Conservation (phyloP, 2,329 filamentous ascomycete species). For the Ophidiomyces ophidiicola region DNA sequence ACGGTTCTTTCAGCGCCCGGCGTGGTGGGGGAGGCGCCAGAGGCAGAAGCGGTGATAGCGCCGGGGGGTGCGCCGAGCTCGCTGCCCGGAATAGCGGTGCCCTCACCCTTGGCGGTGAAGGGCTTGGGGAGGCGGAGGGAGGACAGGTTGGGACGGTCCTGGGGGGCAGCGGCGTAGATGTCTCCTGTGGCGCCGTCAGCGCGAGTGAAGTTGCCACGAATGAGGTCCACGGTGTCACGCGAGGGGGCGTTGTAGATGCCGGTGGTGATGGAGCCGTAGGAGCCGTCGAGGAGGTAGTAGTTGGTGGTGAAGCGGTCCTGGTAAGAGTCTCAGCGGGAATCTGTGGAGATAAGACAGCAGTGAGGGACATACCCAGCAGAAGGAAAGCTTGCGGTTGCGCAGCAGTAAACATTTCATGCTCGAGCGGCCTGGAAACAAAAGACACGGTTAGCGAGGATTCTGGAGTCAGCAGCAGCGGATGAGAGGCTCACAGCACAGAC, state of each 20-base stretch:
- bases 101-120: constrained; percentile 35
- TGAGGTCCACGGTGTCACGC: constrained; percentile 32
- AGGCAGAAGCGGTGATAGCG: constrained; percentile 7
- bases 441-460: too few relatives aligned
- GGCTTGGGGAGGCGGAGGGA: constrained; percentile 10
- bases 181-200: constrained; percentile 31
- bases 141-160: constrained; percentile 33
- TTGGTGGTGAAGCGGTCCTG: constrained; percentile 42
- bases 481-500: constrained; percentile 9
- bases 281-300: constrained; percentile 37
- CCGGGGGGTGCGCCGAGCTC: constrained; percentile 26
- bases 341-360: neutral
- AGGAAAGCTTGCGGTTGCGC: constrained; percentile 31
- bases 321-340: neutral
- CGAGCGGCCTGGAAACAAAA: constrained; percentile 7
- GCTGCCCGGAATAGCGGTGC: constrained; percentile 35
- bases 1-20: constrained; percentile 1
- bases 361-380: constrained; percentile 33
- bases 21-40: neutral
- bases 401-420: constrained; percentile 33
- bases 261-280: constrained; percentile 35
- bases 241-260: constrained; percentile 33
- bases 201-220: constrained; percentile 35
- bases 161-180: constrained; percentile 30
- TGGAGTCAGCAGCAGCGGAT: too few relatives aligned